phyloP scores from a whole-genome alignment of 176 grass and related monocot species.

The Pontederia crassipes region DNA sequence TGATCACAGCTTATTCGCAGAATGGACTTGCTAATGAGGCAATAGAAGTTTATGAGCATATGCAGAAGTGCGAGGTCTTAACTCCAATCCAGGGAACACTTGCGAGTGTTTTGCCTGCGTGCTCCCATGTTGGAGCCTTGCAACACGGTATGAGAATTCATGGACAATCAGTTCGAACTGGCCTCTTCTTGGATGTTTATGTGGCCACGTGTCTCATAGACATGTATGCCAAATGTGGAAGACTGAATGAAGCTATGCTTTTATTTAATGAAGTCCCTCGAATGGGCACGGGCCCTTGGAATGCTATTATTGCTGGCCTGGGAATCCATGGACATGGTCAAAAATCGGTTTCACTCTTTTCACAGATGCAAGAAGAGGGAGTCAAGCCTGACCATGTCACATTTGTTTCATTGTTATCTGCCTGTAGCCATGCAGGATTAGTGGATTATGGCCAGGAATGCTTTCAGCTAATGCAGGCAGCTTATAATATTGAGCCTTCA shows the following conservation, averaged over 20 bases:
- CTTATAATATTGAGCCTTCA: constrained; percentile 34
- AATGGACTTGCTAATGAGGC: constrained; percentile 58
- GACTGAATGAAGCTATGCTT: constrained; percentile 34
- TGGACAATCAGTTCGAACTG: constrained; percentile 31
- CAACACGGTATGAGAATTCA: constrained; percentile 59
- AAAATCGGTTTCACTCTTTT: constrained; percentile 37
- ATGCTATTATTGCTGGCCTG: constrained; percentile 52
- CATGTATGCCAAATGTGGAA: constrained; percentile 75
- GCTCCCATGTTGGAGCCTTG: constrained; percentile 57
- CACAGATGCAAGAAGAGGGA: constrained; percentile 56
- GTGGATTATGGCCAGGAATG: constrained; percentile 51
- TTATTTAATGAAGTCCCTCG: constrained; percentile 43
- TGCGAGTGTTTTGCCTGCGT: constrained; percentile 59
- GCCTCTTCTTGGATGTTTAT: constrained; percentile 41
- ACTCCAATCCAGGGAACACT: constrained; percentile 54
- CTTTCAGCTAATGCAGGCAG: constrained; percentile 42
- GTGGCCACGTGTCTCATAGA: constrained; percentile 59
- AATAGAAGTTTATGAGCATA: constrained; percentile 30
- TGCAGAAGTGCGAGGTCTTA: constrained; percentile 33
- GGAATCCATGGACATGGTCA: constrained; percentile 51
- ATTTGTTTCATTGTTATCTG: constrained; percentile 60
- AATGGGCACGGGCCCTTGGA: constrained; percentile 46
- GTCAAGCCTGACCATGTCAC: constrained; percentile 63
- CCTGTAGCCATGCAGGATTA: constrained; percentile 63
- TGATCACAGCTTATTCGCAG: constrained; percentile 63